Evolutionary conservation across 139 green algal genomes (phyloP).

Genomic region (Asterochloris sp.): DNA sequence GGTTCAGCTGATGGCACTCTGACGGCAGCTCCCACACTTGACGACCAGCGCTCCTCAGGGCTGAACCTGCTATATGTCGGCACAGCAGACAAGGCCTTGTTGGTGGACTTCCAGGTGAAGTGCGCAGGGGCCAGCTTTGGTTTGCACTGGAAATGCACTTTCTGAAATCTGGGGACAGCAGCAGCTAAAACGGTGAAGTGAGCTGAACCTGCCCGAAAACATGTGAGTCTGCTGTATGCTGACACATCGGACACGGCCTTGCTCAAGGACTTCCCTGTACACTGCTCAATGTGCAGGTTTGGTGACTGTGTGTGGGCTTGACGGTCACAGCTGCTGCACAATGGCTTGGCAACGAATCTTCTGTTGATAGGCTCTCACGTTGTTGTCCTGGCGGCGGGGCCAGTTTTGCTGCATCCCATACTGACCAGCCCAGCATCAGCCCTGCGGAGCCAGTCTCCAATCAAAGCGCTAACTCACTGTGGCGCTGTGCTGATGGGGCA

Average conservation of each 20-base stretch:
- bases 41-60: background rate
- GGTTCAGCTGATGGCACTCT: background rate
- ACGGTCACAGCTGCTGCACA: too few species aligned
- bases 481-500: too few species aligned
- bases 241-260: background rate
- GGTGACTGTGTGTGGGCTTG: too few species aligned
- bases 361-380: too few species aligned
- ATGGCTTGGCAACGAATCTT: too few species aligned
- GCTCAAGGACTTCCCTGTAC: background rate
- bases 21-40: slow-evolving; percentile 7
- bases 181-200: background rate
- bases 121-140: background rate
- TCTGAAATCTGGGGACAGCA: too few species aligned
- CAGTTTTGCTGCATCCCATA: too few species aligned
- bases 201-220: background rate
- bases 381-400: too few species aligned
- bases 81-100: slow-evolving; percentile 36
- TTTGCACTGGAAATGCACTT: background rate
- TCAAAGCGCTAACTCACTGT: too few species aligned
- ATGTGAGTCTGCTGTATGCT: background rate
- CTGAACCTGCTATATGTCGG: slow-evolving; percentile 59
- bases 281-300: background rate
- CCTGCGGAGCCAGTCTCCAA: too few species aligned
- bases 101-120: slow-evolving; percentile 60
- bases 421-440: too few species aligned